phyloP scores from a whole-genome alignment of 148 eudicot species.

The Mesembryanthemum crystallinum region DNA sequence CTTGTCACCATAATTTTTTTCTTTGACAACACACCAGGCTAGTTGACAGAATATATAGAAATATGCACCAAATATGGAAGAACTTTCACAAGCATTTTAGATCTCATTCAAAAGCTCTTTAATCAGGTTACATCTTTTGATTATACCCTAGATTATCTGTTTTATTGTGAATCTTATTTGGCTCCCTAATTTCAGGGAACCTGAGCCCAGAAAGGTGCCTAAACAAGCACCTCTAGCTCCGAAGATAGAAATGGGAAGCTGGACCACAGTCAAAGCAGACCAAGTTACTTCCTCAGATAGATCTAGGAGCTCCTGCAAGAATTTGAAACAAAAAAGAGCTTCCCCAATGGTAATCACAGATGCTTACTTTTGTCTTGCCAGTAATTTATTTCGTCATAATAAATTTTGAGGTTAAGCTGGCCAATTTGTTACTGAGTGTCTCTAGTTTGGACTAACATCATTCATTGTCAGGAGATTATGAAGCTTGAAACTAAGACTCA shows the following conservation, averaged over 20 bases:
- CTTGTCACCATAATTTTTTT: neutral
- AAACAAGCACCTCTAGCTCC: slow-evolving; percentile 36
- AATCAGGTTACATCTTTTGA: neutral
- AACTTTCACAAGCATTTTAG: neutral
- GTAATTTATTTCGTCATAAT: neutral
- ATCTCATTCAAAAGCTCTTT: neutral
- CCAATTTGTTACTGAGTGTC: neutral
- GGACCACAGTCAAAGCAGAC: slow-evolving; percentile 66
- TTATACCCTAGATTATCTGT: neutral
- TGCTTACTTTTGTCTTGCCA: neutral
- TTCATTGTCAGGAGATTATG: neutral
- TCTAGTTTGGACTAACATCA: slow-evolving; percentile 2
- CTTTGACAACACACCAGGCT: neutral
- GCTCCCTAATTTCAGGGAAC: slow-evolving; percentile 29
- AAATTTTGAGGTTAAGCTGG: neutral
- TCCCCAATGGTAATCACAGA: slow-evolving; percentile 41
- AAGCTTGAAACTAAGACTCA: slow-evolving; percentile 4
- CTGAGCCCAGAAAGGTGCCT: slow-evolving; percentile 29
- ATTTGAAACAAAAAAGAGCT: slow-evolving; percentile 36
- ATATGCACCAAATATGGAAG: neutral
- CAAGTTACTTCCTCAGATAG: slow-evolving; percentile 25
- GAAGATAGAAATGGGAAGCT: slow-evolving; percentile 57
- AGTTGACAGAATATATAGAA: neutral
- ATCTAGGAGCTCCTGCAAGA: slow-evolving; percentile 26
- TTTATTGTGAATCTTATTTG: neutral